These are phyloP conservation scores for Hura crepitans DNA, from an alignment of 441 rosid genomes.

Conservation along the genomic window DNA sequence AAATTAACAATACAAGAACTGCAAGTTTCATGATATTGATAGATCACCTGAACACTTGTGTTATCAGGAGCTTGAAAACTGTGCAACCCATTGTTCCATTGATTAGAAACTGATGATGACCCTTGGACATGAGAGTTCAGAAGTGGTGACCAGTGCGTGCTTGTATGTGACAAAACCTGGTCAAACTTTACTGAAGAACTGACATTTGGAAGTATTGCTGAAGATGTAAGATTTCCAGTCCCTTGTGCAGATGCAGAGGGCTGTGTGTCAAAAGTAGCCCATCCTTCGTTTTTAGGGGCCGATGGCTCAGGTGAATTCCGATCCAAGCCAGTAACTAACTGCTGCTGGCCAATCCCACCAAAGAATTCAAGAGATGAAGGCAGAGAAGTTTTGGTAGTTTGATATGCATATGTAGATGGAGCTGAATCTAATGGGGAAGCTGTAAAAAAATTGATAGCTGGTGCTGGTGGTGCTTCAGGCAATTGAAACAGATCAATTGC, in stretches of 20 bases:
- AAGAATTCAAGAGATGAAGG: constrained; percentile 48
- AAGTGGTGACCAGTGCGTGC: constrained; percentile 51
- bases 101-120: constrained; percentile 40
- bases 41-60: constrained; percentile 48
- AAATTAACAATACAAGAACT: background rate
- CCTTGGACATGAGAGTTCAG: constrained; percentile 37
- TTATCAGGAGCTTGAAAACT: constrained; percentile 31
- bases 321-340: constrained; percentile 29
- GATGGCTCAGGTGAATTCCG: constrained; percentile 33
- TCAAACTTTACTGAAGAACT: constrained; percentile 39
- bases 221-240: constrained; percentile 30
- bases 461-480: constrained; percentile 39
- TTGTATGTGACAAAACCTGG: constrained; percentile 35
- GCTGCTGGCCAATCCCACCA: constrained; percentile 40
- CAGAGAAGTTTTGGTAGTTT: constrained; percentile 39
- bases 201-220: constrained; percentile 28
- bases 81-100: constrained; percentile 43
- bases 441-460: constrained; percentile 38
- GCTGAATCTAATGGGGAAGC: constrained; percentile 28
- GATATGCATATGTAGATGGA: constrained; percentile 37
- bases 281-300: constrained; percentile 58
- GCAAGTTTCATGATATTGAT: constrained; percentile 9
- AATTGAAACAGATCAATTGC: constrained; percentile 60
- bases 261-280: constrained; percentile 82
- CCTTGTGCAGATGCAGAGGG: constrained; percentile 35